phyloP scores from a whole-genome alignment of 1,284 basidiomycete genomes.

The Ganoderma meredithae region DNA sequence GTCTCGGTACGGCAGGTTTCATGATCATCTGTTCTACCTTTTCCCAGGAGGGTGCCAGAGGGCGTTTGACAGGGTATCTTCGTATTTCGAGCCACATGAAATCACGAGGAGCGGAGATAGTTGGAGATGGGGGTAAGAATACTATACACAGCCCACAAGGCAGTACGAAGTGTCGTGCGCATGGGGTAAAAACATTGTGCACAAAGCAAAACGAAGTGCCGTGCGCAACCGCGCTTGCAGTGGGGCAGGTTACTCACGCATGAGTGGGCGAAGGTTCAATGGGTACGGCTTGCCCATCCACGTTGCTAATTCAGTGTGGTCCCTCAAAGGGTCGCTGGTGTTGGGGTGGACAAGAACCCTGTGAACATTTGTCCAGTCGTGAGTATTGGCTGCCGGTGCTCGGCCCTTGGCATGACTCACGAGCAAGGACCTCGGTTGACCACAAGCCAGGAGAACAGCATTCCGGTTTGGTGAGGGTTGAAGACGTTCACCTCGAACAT shows the following conservation, averaged over 20 bases:
- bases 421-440: conserved; percentile 73
- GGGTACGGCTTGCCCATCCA: conserved; percentile 78
- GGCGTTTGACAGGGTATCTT: not conserved
- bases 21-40: not conserved
- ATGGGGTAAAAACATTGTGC: not conserved
- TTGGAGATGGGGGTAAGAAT: not conserved
- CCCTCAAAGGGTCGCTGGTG: conserved; percentile 62
- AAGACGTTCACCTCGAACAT: conserved; percentile 80
- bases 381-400: too few species aligned
- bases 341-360: conserved; percentile 81
- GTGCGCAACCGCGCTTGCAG: not conserved
- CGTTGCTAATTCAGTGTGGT: conserved; percentile 69
- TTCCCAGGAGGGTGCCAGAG: not conserved
- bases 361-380: not conserved
- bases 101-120: not conserved
- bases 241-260: conserved; percentile 1
- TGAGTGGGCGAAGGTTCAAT: conserved; percentile 42
- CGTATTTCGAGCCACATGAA: not conserved
- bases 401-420: conserved; percentile 48
- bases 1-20: not conserved
- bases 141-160: not conserved
- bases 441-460: conserved; percentile 69
- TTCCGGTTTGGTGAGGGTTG: conserved; percentile 68
- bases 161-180: too few species aligned
- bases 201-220: not conserved